phyloP scores from a whole-genome alignment of 768 basidiomycete species.

The Termitomyces sp. region DNA sequence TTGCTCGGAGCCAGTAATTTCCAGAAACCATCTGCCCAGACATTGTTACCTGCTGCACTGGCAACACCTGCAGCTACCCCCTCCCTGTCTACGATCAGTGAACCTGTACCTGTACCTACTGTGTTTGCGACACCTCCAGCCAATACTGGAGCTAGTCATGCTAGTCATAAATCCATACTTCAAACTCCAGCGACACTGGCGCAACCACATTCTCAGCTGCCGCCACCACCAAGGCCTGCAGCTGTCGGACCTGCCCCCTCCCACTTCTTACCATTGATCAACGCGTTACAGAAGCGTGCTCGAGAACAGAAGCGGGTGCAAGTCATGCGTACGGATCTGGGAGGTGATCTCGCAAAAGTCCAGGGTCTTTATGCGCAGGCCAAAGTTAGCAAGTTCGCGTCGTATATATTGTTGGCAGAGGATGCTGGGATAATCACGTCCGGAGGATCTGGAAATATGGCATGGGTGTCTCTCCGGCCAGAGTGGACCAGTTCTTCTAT shows the following conservation, averaged over 20 bases:
- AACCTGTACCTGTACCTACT: background rate
- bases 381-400: conserved; percentile 16
- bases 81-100: background rate
- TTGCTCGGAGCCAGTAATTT: background rate
- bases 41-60: background rate
- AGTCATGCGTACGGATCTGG: conserved; percentile 10
- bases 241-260: background rate
- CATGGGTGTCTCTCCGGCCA: conserved; percentile 19
- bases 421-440: conserved; percentile 16
- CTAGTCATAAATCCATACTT: background rate
- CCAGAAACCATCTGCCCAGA: background rate
- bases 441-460: conserved; percentile 14
- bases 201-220: background rate
- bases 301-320: background rate
- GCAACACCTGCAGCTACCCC: background rate
- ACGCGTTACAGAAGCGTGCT: conserved; percentile 4
- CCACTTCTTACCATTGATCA: conserved; percentile 6
- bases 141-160: background rate
- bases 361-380: conserved; percentile 15
- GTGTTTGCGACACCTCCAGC: background rate
- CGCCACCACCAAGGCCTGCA: background rate
- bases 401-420: conserved; percentile 18
- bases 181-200: background rate
- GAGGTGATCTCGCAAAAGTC: conserved; percentile 14
- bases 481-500: conserved; percentile 8